Evolutionary conservation across 169 alveolate genomes (phyloP).

Genomic region (Cryptosporidium xiaoi): DNA sequence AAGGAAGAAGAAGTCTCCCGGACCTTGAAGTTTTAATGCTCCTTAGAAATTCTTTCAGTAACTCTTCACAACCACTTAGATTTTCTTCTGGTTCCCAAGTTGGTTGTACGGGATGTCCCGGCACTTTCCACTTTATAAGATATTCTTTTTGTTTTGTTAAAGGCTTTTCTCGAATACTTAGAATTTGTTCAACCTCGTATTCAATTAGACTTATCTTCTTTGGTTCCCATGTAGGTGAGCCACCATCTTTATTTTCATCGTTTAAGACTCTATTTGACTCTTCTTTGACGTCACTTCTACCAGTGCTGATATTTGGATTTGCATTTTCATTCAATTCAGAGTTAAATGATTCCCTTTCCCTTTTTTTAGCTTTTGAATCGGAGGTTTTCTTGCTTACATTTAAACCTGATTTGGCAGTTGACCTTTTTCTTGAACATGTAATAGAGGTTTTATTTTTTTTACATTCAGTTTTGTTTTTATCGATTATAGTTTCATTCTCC

Average conservation of each 20-base stretch:
- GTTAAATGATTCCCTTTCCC: constrained; percentile 19
- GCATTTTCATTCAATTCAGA: constrained; percentile 23
- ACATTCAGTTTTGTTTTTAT: too few species aligned
- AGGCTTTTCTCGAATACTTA: constrained; percentile 67
- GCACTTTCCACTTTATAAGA: constrained; percentile 62
- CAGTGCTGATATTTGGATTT: too few species aligned
- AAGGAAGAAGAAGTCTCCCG: constrained; percentile 70
- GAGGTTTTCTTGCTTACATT: not conserved
- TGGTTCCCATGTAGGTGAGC: constrained; percentile 12
- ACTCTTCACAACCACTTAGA: constrained; percentile 67
- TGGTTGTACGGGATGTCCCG: constrained; percentile 74
- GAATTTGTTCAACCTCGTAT: constrained; percentile 71
- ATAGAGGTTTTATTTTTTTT: too few species aligned
- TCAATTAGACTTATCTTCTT: constrained; percentile 47
- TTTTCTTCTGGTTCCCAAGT: constrained; percentile 75
- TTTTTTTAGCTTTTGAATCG: constrained; percentile 18
- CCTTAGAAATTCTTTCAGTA: constrained; percentile 35
- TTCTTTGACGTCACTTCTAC: not conserved
- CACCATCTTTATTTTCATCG: not conserved
- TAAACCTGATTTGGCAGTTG: not conserved
- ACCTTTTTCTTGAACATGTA: too few species aligned
- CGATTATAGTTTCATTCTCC: not conserved
- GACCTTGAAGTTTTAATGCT: constrained; percentile 67
- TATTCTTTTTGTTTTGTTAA: constrained; percentile 66
- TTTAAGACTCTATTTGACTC: not conserved